Percentiles rank a stretch among this genome's conserved stretches.
Evolutionary conservation across 2,329 filamentous ascomycete genomes (phyloP).

Genomic region (Chaetomiaceae sp.): DNA sequence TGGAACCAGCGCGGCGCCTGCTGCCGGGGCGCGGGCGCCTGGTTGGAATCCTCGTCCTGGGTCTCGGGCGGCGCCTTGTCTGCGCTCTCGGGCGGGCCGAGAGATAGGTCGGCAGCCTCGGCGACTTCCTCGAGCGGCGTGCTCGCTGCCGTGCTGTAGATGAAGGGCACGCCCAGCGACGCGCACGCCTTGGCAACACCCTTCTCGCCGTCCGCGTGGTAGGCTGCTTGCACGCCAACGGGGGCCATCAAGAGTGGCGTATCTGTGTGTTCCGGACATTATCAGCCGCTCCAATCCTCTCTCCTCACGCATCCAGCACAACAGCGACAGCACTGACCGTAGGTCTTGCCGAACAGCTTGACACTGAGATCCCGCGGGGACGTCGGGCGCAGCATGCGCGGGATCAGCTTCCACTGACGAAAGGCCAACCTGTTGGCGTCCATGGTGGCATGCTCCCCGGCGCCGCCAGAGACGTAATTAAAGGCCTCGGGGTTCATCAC

Average conservation of each 20-base stretch:
- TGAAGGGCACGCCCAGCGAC: conserved; percentile 57
- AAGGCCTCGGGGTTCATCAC: conserved; percentile 43
- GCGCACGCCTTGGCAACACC: conserved; percentile 58
- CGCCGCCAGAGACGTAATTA: conserved; percentile 57
- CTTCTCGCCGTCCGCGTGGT: conserved; percentile 59
- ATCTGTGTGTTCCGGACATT: conserved; percentile 22
- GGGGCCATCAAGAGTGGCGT: conserved; percentile 59
- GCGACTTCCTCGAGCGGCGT: conserved; percentile 62
- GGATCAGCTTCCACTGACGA: conserved; percentile 45
- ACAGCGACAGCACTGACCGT: conserved; percentile 35
- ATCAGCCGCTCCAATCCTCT: too few relatives aligned
- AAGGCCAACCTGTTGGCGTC: conserved; percentile 55
- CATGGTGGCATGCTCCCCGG: conserved; percentile 55
- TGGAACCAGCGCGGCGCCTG: conserved; percentile 60
- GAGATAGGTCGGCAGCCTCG: conserved; percentile 36
- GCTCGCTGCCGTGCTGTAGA: conserved; percentile 57
- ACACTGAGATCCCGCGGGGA: conserved; percentile 41
- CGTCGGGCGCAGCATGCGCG: conserved; percentile 43
- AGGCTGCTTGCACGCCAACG: conserved; percentile 62
- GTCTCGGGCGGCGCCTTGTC: background rate
- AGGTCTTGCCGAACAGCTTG: conserved; percentile 46
- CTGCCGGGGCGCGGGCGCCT: background rate
- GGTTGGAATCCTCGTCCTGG: too few relatives aligned
- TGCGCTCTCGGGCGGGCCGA: background rate
- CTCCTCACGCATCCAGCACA: too few relatives aligned